Evolutionary conservation across 352 stramenopile species (phyloP).

Genomic region (Globisporangium abappressorium): DNA sequence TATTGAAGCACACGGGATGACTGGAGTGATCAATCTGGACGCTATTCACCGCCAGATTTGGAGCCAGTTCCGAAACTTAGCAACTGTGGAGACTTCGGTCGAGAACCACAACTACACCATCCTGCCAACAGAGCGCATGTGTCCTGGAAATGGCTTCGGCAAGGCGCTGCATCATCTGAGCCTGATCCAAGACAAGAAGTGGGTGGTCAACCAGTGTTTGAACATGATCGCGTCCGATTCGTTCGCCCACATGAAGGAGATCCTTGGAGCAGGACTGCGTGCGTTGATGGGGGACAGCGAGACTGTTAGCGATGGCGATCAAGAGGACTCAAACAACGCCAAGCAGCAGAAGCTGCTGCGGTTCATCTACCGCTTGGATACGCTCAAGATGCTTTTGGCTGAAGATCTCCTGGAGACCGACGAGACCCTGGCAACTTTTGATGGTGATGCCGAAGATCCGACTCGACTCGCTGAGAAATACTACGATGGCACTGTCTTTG

Average conservation of each 20-base stretch:
- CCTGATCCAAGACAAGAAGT: conserved; percentile 38
- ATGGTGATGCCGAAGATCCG: conserved; percentile 22
- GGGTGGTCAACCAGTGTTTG: conserved; percentile 51
- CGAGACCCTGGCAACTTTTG: conserved; percentile 7
- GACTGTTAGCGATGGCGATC: neutral
- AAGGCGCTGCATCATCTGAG: conserved; percentile 44
- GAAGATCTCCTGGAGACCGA: conserved; percentile 37
- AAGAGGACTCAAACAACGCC: conserved; percentile 10
- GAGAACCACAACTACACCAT: neutral
- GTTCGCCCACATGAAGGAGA: conserved; percentile 50
- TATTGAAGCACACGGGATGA: conserved; percentile 18
- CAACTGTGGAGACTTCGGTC: conserved; percentile 5
- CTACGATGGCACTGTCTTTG: conserved; percentile 43
- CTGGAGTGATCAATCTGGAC: conserved; percentile 30
- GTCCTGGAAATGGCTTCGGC: conserved; percentile 20
- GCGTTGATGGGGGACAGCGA: conserved; percentile 19
- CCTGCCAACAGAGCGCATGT: conserved; percentile 7
- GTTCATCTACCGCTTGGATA: conserved; percentile 50
- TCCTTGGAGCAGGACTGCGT: conserved; percentile 44
- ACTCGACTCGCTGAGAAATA: conserved; percentile 24
- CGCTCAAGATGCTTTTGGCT: conserved; percentile 36
- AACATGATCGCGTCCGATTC: conserved; percentile 35
- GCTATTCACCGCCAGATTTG: conserved; percentile 50
- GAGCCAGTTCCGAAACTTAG: conserved; percentile 33
- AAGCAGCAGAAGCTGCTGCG: conserved; percentile 28